A percentile compares a stretch with the other conserved stretches of the same genome.
phyloP scores from a whole-genome alignment of 1,139 yeast genomes.

The Suzukiozyma palmioleophila region DNA sequence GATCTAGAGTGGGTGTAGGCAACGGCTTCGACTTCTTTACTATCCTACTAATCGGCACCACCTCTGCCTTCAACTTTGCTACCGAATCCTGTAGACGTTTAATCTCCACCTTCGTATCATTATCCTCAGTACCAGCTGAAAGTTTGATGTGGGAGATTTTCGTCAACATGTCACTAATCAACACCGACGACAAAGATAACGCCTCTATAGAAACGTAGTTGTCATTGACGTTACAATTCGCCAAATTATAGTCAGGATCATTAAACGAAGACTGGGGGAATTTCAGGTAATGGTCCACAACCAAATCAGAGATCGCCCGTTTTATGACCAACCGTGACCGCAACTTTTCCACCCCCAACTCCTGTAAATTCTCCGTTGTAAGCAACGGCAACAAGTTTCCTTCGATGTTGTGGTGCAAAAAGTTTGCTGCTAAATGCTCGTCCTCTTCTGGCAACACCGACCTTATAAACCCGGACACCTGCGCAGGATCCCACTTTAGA shows the following conservation, averaged over 20 bases:
- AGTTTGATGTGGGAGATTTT: conserved; percentile 15
- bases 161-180: conserved; percentile 36
- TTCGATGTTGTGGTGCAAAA: conserved; percentile 55
- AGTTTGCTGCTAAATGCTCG: conserved; percentile 23
- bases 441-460: conserved; percentile 20
- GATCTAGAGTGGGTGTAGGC: conserved; percentile 51
- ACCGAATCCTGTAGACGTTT: conserved; percentile 45
- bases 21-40: conserved; percentile 53
- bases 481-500: conserved; percentile 47
- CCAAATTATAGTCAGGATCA: conserved; percentile 28
- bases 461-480: conserved; percentile 35
- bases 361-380: conserved; percentile 56
- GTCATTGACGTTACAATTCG: conserved; percentile 26
- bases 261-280: conserved; percentile 27
- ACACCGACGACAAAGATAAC: conserved; percentile 25
- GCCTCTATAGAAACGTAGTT: conserved; percentile 36
- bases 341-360: conserved; percentile 47
- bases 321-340: conserved; percentile 45
- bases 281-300: conserved; percentile 29
- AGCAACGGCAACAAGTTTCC: conserved; percentile 60
- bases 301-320: conserved; percentile 42
- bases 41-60: conserved; percentile 48
- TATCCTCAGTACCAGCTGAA: neutral
- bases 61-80: conserved; percentile 45
- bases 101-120: conserved; percentile 25